Percentiles rank a stretch among this genome's conserved stretches.
These are phyloP conservation scores for Macrolepiota albuminosa DNA, from an alignment of 768 basidiomycete species.

Conservation along the genomic window DNA sequence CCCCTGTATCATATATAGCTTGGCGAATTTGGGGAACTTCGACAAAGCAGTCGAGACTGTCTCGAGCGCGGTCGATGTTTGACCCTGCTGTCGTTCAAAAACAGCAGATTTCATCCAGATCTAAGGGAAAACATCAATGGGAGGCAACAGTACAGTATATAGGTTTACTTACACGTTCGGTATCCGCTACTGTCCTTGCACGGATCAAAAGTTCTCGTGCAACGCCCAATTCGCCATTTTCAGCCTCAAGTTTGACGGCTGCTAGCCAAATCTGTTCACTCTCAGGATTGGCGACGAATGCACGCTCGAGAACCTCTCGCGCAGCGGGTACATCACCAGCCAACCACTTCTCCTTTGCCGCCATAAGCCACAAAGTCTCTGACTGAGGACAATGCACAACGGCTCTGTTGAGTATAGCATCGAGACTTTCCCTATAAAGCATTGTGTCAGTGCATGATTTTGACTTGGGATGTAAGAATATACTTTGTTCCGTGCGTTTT, in stretches of 20 bases:
- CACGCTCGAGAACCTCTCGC: slow-evolving; percentile 79
- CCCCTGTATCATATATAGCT: slow-evolving; percentile 96
- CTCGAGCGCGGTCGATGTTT: slow-evolving; percentile 65
- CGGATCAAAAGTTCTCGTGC: slow-evolving; percentile 84
- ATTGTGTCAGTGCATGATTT: neutral
- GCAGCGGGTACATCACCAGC: slow-evolving; percentile 87
- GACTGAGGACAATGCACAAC: slow-evolving; percentile 92
- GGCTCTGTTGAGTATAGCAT: slow-evolving; percentile 76
- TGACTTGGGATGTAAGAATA: neutral
- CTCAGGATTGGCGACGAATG: slow-evolving; percentile 93
- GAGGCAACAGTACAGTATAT: neutral
- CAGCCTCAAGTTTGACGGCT: slow-evolving; percentile 94
- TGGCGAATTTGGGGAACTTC: slow-evolving; percentile 87
- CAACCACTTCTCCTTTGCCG: slow-evolving; percentile 96
- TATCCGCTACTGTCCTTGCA: slow-evolving; percentile 87
- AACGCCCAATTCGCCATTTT: slow-evolving; percentile 86
- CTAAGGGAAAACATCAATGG: slow-evolving; percentile 31
- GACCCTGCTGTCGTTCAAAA: slow-evolving; percentile 88
- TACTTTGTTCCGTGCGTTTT: slow-evolving; percentile 84
- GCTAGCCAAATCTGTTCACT: slow-evolving; percentile 98
- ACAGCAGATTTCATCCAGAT: slow-evolving; percentile 99
- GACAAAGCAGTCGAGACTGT: slow-evolving; percentile 69
- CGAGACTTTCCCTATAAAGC: slow-evolving; percentile 62
- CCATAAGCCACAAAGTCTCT: slow-evolving; percentile 96
- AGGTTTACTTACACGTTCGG: slow-evolving; percentile 64